Evolutionary conservation across 192 early-diverging fungal genomes (phyloP).

Genomic region (Linnemannia exigua): DNA sequence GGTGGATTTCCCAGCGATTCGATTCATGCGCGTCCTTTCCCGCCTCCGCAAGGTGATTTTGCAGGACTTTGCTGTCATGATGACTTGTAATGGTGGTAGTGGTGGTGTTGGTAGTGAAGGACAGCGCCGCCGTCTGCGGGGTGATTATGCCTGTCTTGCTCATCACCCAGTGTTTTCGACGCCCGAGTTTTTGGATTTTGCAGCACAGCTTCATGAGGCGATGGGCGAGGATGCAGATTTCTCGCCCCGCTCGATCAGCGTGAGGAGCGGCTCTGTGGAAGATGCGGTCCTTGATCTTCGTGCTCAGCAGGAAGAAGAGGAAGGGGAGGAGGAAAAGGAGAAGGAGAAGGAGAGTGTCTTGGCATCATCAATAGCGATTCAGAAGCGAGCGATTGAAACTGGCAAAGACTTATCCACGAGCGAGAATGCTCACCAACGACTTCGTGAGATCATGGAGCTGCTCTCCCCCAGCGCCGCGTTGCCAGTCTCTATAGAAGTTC

Average conservation of each 20-base stretch:
- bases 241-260: not conserved
- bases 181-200: not conserved
- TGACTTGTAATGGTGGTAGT: not conserved
- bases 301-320: too few species aligned
- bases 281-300: not conserved
- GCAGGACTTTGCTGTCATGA: constrained; percentile 15
- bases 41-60: constrained; percentile 26
- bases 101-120: not conserved
- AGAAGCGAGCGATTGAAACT: not conserved
- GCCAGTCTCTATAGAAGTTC: not conserved
- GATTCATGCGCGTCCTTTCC: not conserved
- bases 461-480: not conserved
- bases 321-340: too few species aligned
- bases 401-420: not conserved
- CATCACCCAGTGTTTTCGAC: not conserved
- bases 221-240: not conserved
- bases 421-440: not conserved
- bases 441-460: not conserved
- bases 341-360: not conserved
- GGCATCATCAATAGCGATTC: not conserved
- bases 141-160: not conserved
- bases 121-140: not conserved
- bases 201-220: not conserved
- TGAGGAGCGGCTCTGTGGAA: not conserved
- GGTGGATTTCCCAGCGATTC: not conserved